Percentiles rank a stretch among this genome's conserved stretches.
Conservation (phyloP, 768 basidiomycete species). For the Favolaschia claudopus region DNA sequence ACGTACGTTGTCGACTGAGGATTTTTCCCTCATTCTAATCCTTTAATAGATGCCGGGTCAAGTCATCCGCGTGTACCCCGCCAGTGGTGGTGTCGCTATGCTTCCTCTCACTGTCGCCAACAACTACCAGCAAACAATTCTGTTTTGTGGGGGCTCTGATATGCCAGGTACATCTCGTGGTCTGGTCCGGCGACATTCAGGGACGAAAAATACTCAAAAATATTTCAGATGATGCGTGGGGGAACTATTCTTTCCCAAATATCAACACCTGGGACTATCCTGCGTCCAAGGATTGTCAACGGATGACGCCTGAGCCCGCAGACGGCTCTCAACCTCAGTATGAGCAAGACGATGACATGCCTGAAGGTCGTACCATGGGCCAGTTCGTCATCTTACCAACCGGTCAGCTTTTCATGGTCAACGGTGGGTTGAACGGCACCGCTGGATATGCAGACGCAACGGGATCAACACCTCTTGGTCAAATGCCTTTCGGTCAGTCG, state of each 20-base stretch:
- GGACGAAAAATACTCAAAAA: conserved; percentile 59
- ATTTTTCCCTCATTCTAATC: too few species aligned
- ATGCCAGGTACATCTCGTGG: not conserved
- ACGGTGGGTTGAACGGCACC: conserved; percentile 65
- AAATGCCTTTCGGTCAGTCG: conserved; percentile 64
- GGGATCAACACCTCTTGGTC: conserved; percentile 19
- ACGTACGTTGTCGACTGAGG: too few species aligned
- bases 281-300: conserved; percentile 76
- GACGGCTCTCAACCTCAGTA: conserved; percentile 69
- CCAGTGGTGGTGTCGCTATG: conserved; percentile 79
- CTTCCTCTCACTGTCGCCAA: conserved; percentile 90
- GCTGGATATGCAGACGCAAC: conserved; percentile 75
- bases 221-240: conserved; percentile 76
- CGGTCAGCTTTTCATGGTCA: conserved; percentile 77
- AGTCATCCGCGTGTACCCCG: conserved; percentile 67
- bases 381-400: conserved; percentile 88
- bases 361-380: conserved; percentile 86
- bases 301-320: conserved; percentile 85
- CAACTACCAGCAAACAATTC: conserved; percentile 82
- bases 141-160: conserved; percentile 81
- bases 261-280: conserved; percentile 78
- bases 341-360: conserved; percentile 77
- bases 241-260: conserved; percentile 77
- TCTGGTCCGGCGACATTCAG: not conserved
- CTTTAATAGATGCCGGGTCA: conserved; percentile 80